Percentiles rank a stretch among this genome's conserved stretches.
Conservation (phyloP, 306 rosid species). For the Myrica gale region DNA sequence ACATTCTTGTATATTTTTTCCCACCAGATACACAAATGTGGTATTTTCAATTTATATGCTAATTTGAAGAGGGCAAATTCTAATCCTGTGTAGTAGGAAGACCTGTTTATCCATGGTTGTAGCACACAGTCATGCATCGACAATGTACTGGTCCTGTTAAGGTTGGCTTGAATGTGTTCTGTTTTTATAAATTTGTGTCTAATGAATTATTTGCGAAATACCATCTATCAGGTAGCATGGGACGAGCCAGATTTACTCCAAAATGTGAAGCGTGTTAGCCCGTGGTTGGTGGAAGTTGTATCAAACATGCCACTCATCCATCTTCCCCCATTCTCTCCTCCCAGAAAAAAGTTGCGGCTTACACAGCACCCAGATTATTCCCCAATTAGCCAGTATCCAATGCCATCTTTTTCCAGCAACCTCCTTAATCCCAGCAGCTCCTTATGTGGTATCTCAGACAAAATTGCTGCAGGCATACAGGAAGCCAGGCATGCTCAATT, state of each 20-base stretch:
- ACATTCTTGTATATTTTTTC: neutral
- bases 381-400: slow-evolving; percentile 53
- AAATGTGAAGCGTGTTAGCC: slow-evolving; percentile 85
- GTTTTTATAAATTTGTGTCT: slow-evolving; percentile 13
- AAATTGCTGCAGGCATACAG: slow-evolving; percentile 84
- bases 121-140: neutral
- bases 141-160: neutral
- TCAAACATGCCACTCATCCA: slow-evolving; percentile 70
- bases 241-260: slow-evolving; percentile 97
- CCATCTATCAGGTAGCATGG: slow-evolving; percentile 71
- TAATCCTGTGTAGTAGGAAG: neutral
- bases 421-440: slow-evolving; percentile 49
- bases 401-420: slow-evolving; percentile 52
- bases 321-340: slow-evolving; percentile 69
- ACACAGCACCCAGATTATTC: slow-evolving; percentile 55
- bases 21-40: neutral
- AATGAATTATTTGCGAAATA: slow-evolving; percentile 20
- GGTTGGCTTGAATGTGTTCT: slow-evolving; percentile 14
- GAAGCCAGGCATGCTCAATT: slow-evolving; percentile 99
- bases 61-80: neutral
- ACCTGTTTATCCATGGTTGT: neutral
- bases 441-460: slow-evolving; percentile 44
- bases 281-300: slow-evolving; percentile 88
- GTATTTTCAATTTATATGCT: neutral
- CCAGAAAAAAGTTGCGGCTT: slow-evolving; percentile 69